Evolutionary conservation across 1,284 basidiomycete species (phyloP).

Genomic region (Wolfiporia cocos): DNA sequence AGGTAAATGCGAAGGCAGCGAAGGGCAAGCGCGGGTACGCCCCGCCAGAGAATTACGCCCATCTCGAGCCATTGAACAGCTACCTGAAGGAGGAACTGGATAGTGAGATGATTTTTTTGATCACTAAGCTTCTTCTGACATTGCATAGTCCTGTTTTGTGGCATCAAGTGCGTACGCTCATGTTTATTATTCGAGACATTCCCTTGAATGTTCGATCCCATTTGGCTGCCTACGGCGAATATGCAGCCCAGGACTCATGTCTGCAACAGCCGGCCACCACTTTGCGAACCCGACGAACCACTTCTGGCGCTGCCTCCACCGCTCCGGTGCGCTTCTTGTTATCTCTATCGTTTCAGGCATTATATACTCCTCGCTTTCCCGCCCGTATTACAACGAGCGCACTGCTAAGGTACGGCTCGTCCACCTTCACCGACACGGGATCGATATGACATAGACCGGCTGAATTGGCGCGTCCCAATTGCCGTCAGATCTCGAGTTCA

Average conservation of each 20-base stretch:
- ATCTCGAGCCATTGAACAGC: slow-evolving; percentile 32
- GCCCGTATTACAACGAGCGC: slow-evolving; percentile 11
- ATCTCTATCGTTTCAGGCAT: too few species aligned
- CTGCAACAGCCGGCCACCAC: slow-evolving; percentile 61
- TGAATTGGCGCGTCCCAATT: too few species aligned
- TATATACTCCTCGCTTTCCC: slow-evolving; percentile 7
- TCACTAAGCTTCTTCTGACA: background rate
- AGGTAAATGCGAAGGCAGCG: slow-evolving; percentile 8
- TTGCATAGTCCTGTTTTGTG: slow-evolving; percentile 24
- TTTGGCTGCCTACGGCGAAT: background rate
- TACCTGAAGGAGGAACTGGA: slow-evolving; percentile 36
- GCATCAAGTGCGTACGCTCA: slow-evolving; percentile 26
- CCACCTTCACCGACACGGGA: too few species aligned
- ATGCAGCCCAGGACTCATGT: slow-evolving; percentile 50
- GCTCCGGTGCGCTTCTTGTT: slow-evolving; percentile 34
- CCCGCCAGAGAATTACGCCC: slow-evolving; percentile 28
- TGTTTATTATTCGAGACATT: background rate
- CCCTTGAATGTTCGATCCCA: background rate
- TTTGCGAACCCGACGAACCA: slow-evolving; percentile 70
- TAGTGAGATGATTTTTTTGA: slow-evolving; percentile 22
- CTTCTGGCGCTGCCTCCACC: slow-evolving; percentile 56
- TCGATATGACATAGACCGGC: too few species aligned
- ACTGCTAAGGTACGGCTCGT: too few species aligned
- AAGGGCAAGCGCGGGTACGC: slow-evolving; percentile 23
- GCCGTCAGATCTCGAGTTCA: too few species aligned